Evolutionary conservation across 345 rosid species (phyloP).

Genomic region (Salix caprea): DNA sequence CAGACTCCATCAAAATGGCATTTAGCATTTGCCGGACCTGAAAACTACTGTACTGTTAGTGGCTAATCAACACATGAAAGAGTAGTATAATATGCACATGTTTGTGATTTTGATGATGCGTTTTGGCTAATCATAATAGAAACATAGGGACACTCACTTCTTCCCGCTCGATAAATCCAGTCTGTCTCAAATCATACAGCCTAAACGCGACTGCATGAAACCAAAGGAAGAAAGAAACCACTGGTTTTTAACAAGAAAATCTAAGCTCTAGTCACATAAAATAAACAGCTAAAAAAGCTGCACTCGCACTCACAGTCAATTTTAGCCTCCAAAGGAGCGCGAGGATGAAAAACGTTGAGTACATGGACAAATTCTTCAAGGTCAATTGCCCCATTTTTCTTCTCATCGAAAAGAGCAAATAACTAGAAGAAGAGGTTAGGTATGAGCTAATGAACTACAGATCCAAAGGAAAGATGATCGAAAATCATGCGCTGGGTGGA

Average conservation of each 20-base stretch:
- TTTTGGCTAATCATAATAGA: too few species aligned
- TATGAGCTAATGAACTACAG: neutral
- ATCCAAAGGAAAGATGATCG: too few species aligned
- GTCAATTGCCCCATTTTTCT: slow-evolving; percentile 34
- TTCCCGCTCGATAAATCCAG: slow-evolving; percentile 36
- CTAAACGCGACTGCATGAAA: slow-evolving; percentile 38
- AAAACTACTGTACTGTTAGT: neutral
- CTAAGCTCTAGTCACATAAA: neutral
- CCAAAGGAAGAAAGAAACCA: neutral
- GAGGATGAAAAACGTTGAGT: slow-evolving; percentile 35
- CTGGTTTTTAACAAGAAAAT: neutral
- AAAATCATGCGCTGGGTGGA: neutral
- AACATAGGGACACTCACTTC: slow-evolving; percentile 27
- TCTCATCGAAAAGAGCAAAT: slow-evolving; percentile 37
- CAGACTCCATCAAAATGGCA: slow-evolving; percentile 26
- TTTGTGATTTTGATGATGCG: too few species aligned
- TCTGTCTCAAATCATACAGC: slow-evolving; percentile 38
- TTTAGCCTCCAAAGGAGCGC: slow-evolving; percentile 27
- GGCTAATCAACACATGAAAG: neutral
- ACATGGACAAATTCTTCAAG: slow-evolving; percentile 35
- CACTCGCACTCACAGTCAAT: slow-evolving; percentile 28
- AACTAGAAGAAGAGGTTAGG: slow-evolving; percentile 13
- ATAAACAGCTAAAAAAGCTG: neutral
- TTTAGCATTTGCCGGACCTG: slow-evolving; percentile 41
- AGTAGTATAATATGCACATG: neutral